Evolutionary conservation across 345 rosid species (phyloP).

Genomic region (Tarenaya hassleriana): DNA sequence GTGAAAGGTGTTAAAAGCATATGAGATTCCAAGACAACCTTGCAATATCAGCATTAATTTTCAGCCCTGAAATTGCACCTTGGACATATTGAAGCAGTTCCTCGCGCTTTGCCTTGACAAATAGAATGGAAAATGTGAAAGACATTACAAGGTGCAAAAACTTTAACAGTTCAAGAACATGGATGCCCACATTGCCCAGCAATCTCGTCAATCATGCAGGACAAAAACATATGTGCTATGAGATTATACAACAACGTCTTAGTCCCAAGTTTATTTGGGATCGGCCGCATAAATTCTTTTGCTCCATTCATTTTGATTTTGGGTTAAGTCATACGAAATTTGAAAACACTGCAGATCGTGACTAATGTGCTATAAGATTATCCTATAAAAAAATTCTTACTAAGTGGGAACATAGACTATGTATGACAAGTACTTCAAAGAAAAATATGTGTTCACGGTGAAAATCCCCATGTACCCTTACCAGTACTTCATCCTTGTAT

Average conservation of each 20-base stretch:
- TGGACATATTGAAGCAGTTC: constrained; percentile 85
- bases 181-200: neutral
- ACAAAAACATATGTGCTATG: constrained; percentile 1
- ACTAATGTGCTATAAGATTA: constrained; percentile 3
- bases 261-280: too few species aligned
- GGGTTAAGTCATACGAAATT: too few species aligned
- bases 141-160: constrained; percentile 16
- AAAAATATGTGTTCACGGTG: constrained; percentile 7
- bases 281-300: too few species aligned
- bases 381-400: constrained; percentile 1
- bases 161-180: constrained; percentile 5
- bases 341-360: too few species aligned
- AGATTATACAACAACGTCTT: constrained; percentile 18
- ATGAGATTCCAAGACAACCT: constrained; percentile 45
- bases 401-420: too few species aligned
- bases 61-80: constrained; percentile 78
- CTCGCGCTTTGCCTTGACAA: constrained; percentile 71
- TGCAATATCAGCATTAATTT: constrained; percentile 56
- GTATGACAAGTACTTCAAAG: too few species aligned
- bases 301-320: too few species aligned
- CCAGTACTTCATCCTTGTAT: constrained; percentile 84
- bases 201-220: neutral
- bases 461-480: constrained; percentile 30
- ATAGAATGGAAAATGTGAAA: constrained; percentile 14
- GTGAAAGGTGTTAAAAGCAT: neutral